Base-by-base conservation (phyloP, 768 basidiomycete species). In the Leucocoprinus leucothites region DNA sequence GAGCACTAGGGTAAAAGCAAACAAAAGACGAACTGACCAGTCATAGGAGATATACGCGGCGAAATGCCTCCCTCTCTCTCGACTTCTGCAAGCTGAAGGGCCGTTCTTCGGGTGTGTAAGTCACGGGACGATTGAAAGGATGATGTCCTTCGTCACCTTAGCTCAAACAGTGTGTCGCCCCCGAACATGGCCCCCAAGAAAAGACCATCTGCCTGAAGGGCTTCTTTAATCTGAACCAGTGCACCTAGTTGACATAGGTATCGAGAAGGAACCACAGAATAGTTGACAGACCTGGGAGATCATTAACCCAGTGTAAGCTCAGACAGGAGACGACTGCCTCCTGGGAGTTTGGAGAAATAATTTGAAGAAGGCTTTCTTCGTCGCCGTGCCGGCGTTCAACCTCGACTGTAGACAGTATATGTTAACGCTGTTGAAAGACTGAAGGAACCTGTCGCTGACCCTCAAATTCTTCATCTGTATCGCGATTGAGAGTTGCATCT, bases 1-100 rank as follows among this genome's bases (percentile, higher is more conserved):
- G 34, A 16, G 31, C 7, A 40, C 7, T 9, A 28, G 18, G 34
- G 16, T 55, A 3, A 38, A 35, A 40, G 48, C 9, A 36, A 43
- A 53, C 51, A 50, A 38, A 18, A 19, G 28, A 22, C 19, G 8
- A 19, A 61, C 78, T 26, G 55, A 94, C 95, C 91, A 58, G 95
- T 94, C 97, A 99, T 98, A 1, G 97, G 97, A 0, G 96, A 98
- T 34, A 99, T 71, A 55, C 93, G 89, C 5, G 95, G 94, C n/a
- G 94, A 94, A 51, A 99, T 89, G 0, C 97, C 97, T 6, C 97
- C 97, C 68, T 96, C 88, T 8, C 94, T 83, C 63, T 99, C 96
- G 19, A 87, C 75, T 73, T 98, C 91, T 7, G 97, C 96, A 0
- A 99, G 79, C 64, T 98, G 97, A 24, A 99, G 77, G 3, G 95